A percentile compares a stretch with the other conserved stretches of the same genome.
Evolutionary conservation across 1,284 basidiomycete genomes (phyloP).

Genomic region (Xanthoconium separans): DNA sequence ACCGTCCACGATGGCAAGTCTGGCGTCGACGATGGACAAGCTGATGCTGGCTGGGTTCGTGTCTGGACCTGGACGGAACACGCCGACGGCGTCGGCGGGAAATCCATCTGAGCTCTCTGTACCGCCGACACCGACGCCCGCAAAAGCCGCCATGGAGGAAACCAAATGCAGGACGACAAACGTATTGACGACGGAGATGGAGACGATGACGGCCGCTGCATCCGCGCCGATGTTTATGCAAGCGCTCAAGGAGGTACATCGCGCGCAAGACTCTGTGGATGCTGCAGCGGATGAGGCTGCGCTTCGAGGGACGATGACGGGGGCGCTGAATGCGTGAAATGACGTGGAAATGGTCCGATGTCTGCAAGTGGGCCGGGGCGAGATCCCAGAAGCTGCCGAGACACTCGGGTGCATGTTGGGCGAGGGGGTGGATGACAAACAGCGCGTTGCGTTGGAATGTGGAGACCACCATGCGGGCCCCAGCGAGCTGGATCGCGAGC

Average conservation of each 20-base stretch:
- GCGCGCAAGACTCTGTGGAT: slow-evolving; percentile 55
- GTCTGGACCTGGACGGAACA: not conserved
- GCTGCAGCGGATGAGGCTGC: slow-evolving; percentile 53
- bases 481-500: slow-evolving; percentile 40
- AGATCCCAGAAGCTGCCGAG: slow-evolving; percentile 79
- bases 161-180: not conserved
- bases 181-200: not conserved
- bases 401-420: slow-evolving; percentile 68
- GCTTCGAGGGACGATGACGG: slow-evolving; percentile 56
- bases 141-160: slow-evolving; percentile 2
- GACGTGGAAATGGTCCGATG: slow-evolving; percentile 66
- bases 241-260: slow-evolving; percentile 38
- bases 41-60: not conserved
- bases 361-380: slow-evolving; percentile 61
- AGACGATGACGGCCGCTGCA: not conserved
- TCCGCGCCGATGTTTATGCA: not conserved
- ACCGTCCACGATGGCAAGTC: not conserved
- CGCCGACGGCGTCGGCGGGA: not conserved
- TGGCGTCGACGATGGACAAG: not conserved
- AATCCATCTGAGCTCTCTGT: not conserved
- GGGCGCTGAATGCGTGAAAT: slow-evolving; percentile 53
- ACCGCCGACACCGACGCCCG: slow-evolving; percentile 13
- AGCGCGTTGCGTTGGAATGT: not conserved
- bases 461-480: not conserved
- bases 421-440: not conserved